Percentiles rank a stretch among this genome's conserved stretches.
These are phyloP conservation scores for Graphiopsis chlorocephala DNA, from an alignment of 2,329 filamentous ascomycete species.

Conservation along the genomic window DNA sequence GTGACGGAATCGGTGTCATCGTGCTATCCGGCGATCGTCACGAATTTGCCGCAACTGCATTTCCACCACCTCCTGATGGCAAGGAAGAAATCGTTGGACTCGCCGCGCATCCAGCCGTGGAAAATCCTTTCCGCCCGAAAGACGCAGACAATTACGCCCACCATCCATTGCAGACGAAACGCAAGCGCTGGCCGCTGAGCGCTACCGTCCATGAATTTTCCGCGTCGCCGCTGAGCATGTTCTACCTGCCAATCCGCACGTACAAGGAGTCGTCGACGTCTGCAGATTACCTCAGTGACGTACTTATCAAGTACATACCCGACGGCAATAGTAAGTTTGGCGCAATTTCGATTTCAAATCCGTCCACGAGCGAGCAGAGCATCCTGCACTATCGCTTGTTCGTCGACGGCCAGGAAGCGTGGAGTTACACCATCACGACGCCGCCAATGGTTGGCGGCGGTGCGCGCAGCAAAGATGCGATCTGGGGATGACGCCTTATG, in stretches of 20 bases:
- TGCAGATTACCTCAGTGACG: slow-evolving; percentile 69
- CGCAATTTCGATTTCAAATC: slow-evolving; percentile 71
- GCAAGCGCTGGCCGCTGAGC: slow-evolving; percentile 55
- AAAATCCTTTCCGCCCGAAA: slow-evolving; percentile 15
- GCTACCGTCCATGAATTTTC: slow-evolving; percentile 85
- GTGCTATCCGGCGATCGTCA: slow-evolving; percentile 91
- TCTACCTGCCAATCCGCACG: slow-evolving; percentile 80
- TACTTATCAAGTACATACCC: slow-evolving; percentile 81
- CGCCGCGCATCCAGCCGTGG: slow-evolving; percentile 16
- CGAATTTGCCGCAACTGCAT: slow-evolving; percentile 88
- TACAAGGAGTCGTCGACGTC: slow-evolving; percentile 61
- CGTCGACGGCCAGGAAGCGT: slow-evolving; percentile 74
- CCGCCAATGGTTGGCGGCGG: slow-evolving; percentile 41
- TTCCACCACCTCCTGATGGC: slow-evolving; percentile 56
- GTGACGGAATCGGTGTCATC: slow-evolving; percentile 75
- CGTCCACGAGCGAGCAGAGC: slow-evolving; percentile 63
- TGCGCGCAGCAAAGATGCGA: slow-evolving; percentile 44
- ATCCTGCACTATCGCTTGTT: slow-evolving; percentile 77
- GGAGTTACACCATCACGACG: slow-evolving; percentile 58
- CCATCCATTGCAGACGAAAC: slow-evolving; percentile 22
- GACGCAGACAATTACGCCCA: not conserved
- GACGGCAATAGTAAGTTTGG: slow-evolving; percentile 88
- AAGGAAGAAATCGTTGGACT: slow-evolving; percentile 37
- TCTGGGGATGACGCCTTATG: slow-evolving; percentile 40
- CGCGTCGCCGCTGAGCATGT: slow-evolving; percentile 87